Evolutionary conservation across 768 basidiomycete genomes (phyloP).

Genomic region (Leccinum rimulosum): DNA sequence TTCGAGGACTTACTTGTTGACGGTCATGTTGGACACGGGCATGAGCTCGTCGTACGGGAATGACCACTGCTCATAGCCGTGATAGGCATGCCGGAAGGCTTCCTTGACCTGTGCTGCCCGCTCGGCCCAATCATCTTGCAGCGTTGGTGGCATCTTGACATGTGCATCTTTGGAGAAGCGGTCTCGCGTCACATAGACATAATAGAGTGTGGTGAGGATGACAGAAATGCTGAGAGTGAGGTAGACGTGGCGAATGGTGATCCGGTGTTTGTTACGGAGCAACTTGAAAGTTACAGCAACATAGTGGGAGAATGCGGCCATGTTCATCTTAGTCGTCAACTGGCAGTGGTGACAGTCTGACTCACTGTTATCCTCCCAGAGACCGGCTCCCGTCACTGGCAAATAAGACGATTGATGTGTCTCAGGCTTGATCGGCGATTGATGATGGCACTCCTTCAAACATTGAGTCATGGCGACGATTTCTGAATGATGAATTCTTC

Average conservation of each 20-base stretch:
- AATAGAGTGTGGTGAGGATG: conserved; percentile 17
- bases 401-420: too few relatives aligned
- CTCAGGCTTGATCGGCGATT: not conserved
- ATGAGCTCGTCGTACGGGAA: conserved; percentile 61
- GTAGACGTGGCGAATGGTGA: conserved; percentile 19
- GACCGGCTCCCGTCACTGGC: too few relatives aligned
- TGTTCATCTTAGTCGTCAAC: not conserved
- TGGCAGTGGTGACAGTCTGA: not conserved
- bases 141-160: conserved; percentile 10
- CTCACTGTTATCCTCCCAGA: not conserved
- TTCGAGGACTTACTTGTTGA: conserved; percentile 49
- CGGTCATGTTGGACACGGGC: conserved; percentile 45
- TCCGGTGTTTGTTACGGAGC: not conserved
- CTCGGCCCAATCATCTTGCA: conserved; percentile 42
- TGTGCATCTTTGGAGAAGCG: not conserved
- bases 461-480: too few relatives aligned
- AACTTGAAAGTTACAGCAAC: not conserved
- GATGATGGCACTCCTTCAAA: too few relatives aligned
- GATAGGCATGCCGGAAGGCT: conserved; percentile 67
- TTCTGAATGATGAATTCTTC: too few relatives aligned
- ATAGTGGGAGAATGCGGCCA: not conserved
- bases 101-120: conserved; percentile 56
- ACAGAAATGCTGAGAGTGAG: conserved; percentile 11
- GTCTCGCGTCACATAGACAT: conserved; percentile 7
- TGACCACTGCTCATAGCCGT: conserved; percentile 61